A percentile compares a stretch with the other conserved stretches of the same genome.
Evolutionary conservation across 2,329 filamentous ascomycete genomes (phyloP).

Genomic region (Penicillium rolfsii): DNA sequence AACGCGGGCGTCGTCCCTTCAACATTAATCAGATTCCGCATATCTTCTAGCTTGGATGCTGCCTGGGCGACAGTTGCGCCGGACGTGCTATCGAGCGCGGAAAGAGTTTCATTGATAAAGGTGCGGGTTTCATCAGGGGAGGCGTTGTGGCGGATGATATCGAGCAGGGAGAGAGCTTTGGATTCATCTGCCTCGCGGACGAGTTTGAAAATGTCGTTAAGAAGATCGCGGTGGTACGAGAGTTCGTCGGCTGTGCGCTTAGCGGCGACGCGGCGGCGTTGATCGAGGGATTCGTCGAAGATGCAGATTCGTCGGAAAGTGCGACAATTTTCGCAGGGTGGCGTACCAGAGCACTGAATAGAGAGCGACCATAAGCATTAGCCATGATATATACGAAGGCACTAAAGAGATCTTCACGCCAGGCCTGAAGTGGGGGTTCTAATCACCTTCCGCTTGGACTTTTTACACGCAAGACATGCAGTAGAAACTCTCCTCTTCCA

Average conservation of each 20-base stretch:
- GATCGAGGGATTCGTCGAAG: slow-evolving; percentile 64
- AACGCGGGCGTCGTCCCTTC: slow-evolving; percentile 39
- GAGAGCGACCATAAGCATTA: not conserved
- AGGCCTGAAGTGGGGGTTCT: not conserved
- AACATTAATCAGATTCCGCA: slow-evolving; percentile 34
- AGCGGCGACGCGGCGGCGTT: slow-evolving; percentile 47
- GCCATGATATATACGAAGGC: too few species aligned
- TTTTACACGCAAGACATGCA: slow-evolving; percentile 46
- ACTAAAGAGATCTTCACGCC: not conserved
- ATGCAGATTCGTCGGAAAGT: slow-evolving; percentile 47
- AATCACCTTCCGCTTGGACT: slow-evolving; percentile 44
- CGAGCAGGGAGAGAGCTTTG: slow-evolving; percentile 35
- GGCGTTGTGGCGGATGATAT: slow-evolving; percentile 42
- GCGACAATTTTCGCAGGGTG: slow-evolving; percentile 46
- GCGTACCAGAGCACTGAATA: slow-evolving; percentile 39
- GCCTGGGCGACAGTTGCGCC: slow-evolving; percentile 12
- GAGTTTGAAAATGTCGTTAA: slow-evolving; percentile 42
- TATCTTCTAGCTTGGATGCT: slow-evolving; percentile 33
- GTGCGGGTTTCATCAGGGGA: slow-evolving; percentile 41
- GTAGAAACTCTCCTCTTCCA: slow-evolving; percentile 47
- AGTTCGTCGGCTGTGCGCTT: slow-evolving; percentile 48
- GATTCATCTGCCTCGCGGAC: slow-evolving; percentile 40
- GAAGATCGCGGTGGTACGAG: slow-evolving; percentile 43
- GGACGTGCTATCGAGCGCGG: slow-evolving; percentile 17
- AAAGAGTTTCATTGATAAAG: slow-evolving; percentile 39